Percentiles rank a stretch among this genome's conserved stretches.
Conservation (phyloP, 2,329 filamentous ascomycete genomes). For the Aspergillus novofumigatus region DNA sequence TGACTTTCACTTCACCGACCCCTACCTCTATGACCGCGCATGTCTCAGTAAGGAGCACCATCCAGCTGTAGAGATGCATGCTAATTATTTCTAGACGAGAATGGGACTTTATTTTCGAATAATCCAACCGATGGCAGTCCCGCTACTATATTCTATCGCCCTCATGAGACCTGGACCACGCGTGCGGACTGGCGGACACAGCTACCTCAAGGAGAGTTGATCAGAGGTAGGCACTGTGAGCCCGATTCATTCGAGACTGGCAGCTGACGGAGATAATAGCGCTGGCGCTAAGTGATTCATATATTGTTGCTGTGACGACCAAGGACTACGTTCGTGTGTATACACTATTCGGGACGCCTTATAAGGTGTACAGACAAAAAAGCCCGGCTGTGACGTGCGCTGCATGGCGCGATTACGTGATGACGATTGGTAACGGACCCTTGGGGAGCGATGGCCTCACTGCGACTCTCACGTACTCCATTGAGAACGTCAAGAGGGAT, state of each 20-base stretch:
- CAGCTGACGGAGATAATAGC: conserved; percentile 41
- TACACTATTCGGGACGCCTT: conserved; percentile 86
- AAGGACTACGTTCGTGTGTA: conserved; percentile 88
- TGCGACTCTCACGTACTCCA: conserved; percentile 78
- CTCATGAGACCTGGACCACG: conserved; percentile 94
- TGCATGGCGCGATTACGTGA: conserved; percentile 92
- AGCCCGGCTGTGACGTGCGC: conserved; percentile 90
- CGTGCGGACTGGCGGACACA: conserved; percentile 85
- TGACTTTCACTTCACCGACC: conserved; percentile 97
- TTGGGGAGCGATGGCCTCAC: conserved; percentile 68
- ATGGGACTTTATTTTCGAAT: conserved; percentile 80
- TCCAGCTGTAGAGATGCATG: neutral
- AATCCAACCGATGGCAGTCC: conserved; percentile 64
- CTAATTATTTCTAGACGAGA: conserved; percentile 53
- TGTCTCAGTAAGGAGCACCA: conserved; percentile 61
- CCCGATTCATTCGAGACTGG: neutral
- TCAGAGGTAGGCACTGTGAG: conserved; percentile 48
- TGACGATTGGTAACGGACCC: conserved; percentile 90
- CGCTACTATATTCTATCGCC: conserved; percentile 89
- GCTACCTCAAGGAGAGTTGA: conserved; percentile 79
- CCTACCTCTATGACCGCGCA: conserved; percentile 92
- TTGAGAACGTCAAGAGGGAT: conserved; percentile 90
- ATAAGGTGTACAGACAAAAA: conserved; percentile 87
- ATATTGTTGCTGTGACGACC: conserved; percentile 82
- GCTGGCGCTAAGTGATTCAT: conserved; percentile 87